Percentiles rank a stretch among this genome's conserved stretches.
Evolutionary conservation across 2,329 filamentous ascomycete species (phyloP).

Genomic region (Coniochaeta sp.): DNA sequence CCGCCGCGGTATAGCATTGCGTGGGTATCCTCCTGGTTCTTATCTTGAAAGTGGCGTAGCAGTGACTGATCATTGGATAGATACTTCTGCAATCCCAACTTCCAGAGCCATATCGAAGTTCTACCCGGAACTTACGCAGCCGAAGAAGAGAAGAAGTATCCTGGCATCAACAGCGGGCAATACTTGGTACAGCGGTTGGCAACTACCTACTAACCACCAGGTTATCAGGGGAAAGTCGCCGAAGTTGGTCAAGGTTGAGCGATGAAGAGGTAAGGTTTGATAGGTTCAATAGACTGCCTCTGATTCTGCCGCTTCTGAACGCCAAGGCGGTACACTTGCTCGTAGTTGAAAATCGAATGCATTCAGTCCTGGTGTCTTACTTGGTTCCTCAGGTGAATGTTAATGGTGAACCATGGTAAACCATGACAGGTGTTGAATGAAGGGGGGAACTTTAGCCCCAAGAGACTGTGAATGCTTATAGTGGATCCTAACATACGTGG

Average conservation of each 20-base stretch:
- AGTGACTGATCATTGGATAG: slow-evolving; percentile 20
- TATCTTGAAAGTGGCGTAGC: background rate
- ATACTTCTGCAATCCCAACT: slow-evolving; percentile 88
- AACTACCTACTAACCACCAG: slow-evolving; percentile 53
- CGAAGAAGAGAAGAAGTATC: slow-evolving; percentile 69
- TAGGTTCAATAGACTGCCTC: background rate
- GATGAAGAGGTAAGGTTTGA: background rate
- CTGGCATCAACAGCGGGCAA: slow-evolving; percentile 68
- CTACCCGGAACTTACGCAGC: slow-evolving; percentile 67
- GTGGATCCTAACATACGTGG: background rate
- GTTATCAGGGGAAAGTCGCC: background rate
- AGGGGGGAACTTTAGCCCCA: no score
- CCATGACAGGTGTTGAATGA: no score
- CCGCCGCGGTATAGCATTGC: slow-evolving; percentile 81
- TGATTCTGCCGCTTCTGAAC: no score
- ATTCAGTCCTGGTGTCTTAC: no score
- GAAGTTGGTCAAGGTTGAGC: background rate
- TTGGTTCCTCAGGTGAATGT: no score
- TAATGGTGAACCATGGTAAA: no score
- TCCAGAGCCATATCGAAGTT: slow-evolving; percentile 66
- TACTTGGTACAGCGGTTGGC: slow-evolving; percentile 73
- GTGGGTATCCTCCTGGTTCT: slow-evolving; percentile 33
- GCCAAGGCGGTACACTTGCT: background rate
- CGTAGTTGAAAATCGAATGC: background rate
- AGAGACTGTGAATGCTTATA: no score